phyloP scores from a whole-genome alignment of 176 grass and related monocot species.

The Avena atlantica region DNA sequence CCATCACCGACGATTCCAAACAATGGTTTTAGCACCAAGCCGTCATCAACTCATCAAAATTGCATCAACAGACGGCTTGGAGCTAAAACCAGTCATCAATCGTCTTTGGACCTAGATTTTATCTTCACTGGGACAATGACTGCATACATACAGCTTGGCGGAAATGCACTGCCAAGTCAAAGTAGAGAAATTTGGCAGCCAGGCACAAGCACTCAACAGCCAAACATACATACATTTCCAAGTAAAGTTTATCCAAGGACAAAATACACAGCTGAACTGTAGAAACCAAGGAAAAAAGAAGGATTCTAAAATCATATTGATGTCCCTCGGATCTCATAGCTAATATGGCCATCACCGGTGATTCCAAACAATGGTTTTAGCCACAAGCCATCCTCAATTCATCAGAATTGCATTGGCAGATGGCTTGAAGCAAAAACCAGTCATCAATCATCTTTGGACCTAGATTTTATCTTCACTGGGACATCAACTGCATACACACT shows the following conservation, averaged over 20 bases:
- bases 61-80: constrained; percentile 43
- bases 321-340: constrained; percentile 85
- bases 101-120: constrained; percentile 57
- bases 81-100: constrained; percentile 52
- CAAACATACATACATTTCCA: neutral
- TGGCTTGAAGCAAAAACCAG: constrained; percentile 60
- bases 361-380: constrained; percentile 39
- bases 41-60: neutral
- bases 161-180: neutral
- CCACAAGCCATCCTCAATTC: constrained; percentile 36
- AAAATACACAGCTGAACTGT: no score
- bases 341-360: constrained; percentile 69
- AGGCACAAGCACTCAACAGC: neutral
- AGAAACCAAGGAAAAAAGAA: no score
- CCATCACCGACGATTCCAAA: constrained; percentile 57
- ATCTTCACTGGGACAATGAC: constrained; percentile 62
- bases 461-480: constrained; percentile 62
- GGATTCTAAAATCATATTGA: neutral
- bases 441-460: constrained; percentile 55
- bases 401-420: constrained; percentile 34
- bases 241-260: no score
- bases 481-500: neutral
- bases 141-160: neutral
- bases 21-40: constrained; percentile 57
- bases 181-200: neutral